Evolutionary conservation across 2,329 filamentous ascomycete species (phyloP), one percentile per base, ranked within the genome.

Genomic region (Exserohilum turcica): DNA sequence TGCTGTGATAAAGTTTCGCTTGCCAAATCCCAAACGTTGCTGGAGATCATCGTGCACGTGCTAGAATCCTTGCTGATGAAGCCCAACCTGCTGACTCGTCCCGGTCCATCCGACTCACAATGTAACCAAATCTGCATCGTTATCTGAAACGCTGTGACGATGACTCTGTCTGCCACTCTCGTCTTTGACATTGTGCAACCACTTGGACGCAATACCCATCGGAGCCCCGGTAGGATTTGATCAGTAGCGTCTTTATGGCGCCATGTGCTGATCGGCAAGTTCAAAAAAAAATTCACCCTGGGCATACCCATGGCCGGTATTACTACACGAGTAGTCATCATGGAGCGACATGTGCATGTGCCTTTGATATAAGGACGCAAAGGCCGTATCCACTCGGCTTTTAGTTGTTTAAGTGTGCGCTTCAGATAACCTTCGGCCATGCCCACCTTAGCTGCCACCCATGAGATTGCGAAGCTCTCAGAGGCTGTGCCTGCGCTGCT

Each of bases 31-130:
- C 18, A 57, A 54, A 45, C 52, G 43, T 62, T 52, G 45, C 48
- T 49, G 43, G 54, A 56, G 45, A 51, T 49, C 48, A 48, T 44
- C 44, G 48, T 40, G 48, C 50, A 57, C 44, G 43, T 42, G 40
- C 40, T 48, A 35, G 28, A 43, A 47, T 35, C 45, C 44, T 19
- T 40, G 36, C 46, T 33, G 43, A 52, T 53, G 47, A 42, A 50
- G 57, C 51, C 48, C 45, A 50, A 55, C 19, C 28, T 21, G 19
- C 52, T 61, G 59, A 57, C 56, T 59, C 53, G 56, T 46, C 47
- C 58, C 59, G 53, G 44, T 46, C 42, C 46, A 54, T 52, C 47
- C 54, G 54, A 42, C 38, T 50, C 24, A 18, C 16, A 31, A 50
- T 42, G 47, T 43, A 42, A 47, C 47, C 37, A 43, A 44, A 33